A percentile compares a stretch with the other conserved stretches of the same genome.
Conservation (phyloP, 805 yeast species). For the Kodamaea hsintzibuensis region DNA sequence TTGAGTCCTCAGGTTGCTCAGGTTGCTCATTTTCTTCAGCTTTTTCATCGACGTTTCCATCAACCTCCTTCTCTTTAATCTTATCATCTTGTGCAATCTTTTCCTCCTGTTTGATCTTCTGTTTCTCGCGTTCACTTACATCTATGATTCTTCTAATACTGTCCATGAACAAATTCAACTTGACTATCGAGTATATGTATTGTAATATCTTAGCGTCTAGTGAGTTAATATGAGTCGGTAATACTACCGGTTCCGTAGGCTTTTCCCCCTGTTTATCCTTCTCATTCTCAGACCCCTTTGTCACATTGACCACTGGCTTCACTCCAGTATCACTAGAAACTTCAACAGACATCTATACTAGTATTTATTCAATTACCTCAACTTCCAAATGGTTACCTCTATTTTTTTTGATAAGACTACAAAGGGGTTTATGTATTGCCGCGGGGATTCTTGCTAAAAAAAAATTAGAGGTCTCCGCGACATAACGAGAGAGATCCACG, state of each 20-base stretch:
- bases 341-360: background rate
- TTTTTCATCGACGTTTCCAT: background rate
- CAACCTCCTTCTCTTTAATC: background rate
- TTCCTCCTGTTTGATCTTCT: background rate
- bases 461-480: background rate
- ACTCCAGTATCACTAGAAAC: background rate
- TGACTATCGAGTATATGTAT: slow-evolving; percentile 53
- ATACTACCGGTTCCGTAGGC: background rate
- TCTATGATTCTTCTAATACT: slow-evolving; percentile 29
- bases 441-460: background rate
- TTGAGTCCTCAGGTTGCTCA: background rate
- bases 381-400: background rate
- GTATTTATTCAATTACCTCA: background rate
- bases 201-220: slow-evolving; percentile 61
- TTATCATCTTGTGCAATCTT: slow-evolving; percentile 11
- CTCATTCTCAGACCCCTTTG: background rate
- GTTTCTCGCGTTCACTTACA: slow-evolving; percentile 14
- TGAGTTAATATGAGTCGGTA: slow-evolving; percentile 20
- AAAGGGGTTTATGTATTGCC: background rate
- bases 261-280: background rate
- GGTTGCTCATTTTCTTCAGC: background rate
- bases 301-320: background rate
- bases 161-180: slow-evolving; percentile 40
- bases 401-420: background rate
- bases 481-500: background rate